Conservation (phyloP, 163 green algal genomes). For the Scenedesmus sp. region DNA sequence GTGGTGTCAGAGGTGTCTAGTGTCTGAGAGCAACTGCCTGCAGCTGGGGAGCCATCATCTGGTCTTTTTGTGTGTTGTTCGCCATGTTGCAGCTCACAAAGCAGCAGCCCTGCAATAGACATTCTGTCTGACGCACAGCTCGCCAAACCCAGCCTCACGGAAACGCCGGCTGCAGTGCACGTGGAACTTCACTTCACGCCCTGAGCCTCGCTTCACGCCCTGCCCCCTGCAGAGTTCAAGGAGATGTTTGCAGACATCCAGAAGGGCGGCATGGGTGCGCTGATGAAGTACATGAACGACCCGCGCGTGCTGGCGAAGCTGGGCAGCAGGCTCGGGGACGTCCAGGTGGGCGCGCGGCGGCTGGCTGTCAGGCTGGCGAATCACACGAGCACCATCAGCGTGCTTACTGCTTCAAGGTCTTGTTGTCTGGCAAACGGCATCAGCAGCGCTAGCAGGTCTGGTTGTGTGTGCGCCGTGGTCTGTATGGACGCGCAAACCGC, state of each 20-base stretch:
- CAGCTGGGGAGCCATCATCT: too few species aligned
- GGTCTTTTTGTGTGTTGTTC: background rate
- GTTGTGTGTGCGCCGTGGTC: too few species aligned
- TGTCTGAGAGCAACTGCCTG: too few species aligned
- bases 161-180: too few species aligned
- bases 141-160: background rate
- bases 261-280: constrained; percentile 63
- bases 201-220: too few species aligned
- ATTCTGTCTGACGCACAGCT: background rate
- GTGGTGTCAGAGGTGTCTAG: too few species aligned
- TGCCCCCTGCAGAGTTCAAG: constrained; percentile 54
- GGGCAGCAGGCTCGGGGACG: constrained; percentile 58
- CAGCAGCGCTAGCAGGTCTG: too few species aligned
- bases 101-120: background rate
- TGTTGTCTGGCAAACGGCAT: background rate
- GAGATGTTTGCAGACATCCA: constrained; percentile 68
- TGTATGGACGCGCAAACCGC: too few species aligned
- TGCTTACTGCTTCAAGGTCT: background rate
- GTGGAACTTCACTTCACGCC: background rate
- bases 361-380: background rate
- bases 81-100: too few species aligned
- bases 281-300: constrained; percentile 68
- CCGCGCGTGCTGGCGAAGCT: constrained; percentile 62
- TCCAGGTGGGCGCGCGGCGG: constrained; percentile 5
- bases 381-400: too few species aligned